These are phyloP conservation scores for Candida xiaguanensis DNA, from an alignment of 805 yeast species.

Conservation along the genomic window DNA sequence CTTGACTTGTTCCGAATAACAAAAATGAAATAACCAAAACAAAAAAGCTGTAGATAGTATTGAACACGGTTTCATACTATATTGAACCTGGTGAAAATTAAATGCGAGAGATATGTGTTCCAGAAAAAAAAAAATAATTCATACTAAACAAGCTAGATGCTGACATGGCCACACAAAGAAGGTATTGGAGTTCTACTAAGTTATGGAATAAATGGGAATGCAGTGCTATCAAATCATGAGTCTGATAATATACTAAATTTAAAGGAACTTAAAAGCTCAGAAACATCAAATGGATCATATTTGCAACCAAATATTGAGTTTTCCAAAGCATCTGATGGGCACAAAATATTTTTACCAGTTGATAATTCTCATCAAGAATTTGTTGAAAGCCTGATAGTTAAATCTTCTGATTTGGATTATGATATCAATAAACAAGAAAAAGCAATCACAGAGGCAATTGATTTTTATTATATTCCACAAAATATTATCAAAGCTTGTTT, in stretches of 20 bases:
- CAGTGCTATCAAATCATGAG: slow-evolving; percentile 7
- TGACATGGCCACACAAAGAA: slow-evolving; percentile 35
- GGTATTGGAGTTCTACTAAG: slow-evolving; percentile 37
- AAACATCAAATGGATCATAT: neutral
- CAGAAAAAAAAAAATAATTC: neutral
- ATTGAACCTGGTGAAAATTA: neutral
- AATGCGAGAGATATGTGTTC: no score
- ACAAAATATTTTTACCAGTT: slow-evolving; percentile 5
- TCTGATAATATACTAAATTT: neutral
- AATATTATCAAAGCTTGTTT: slow-evolving; percentile 4
- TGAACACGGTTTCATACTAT: neutral
- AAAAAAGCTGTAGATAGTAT: neutral
- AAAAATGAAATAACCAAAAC: slow-evolving; percentile 3
- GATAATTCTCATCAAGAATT: slow-evolving; percentile 7
- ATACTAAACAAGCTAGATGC: neutral
- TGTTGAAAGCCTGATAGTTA: slow-evolving; percentile 8
- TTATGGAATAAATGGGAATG: slow-evolving; percentile 42
- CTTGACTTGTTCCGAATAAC: slow-evolving; percentile 12
- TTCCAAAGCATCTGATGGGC: slow-evolving; percentile 21
- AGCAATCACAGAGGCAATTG: neutral
- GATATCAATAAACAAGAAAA: neutral
- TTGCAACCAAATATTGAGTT: slow-evolving; percentile 17
- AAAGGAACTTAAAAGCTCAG: neutral
- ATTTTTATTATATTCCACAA: slow-evolving; percentile 3
- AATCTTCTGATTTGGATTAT: neutral